Evolutionary conservation across 345 rosid genomes (phyloP), one percentile per base, ranked within the genome.

Genomic region (Pistacia vera): DNA sequence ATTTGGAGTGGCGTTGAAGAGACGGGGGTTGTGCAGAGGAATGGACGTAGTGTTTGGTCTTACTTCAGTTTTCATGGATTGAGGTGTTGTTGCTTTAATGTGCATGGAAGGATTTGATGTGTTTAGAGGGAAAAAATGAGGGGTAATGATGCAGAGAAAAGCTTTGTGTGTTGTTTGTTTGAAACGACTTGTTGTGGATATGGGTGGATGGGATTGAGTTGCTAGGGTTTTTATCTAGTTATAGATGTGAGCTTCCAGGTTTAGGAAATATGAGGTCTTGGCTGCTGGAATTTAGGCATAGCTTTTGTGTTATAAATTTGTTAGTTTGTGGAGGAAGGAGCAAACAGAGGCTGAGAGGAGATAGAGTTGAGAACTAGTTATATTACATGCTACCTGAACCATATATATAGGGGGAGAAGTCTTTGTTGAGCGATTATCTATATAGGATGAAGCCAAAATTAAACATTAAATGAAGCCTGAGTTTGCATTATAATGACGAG

Each of bases 61-160:
- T 10, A 85, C 35, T 66, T 86, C 88, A 8, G 88, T 79, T 75
- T 84, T 85, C 93, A 91, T 86, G 75, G 78, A 54, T 60, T 66
- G 67, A 81, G 70, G 75, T 71, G 58, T 72, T 30, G 65, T 55
- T 41, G 44, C 17, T 35, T 56, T 48, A 73, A 74, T 80, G 66
- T 81, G 85, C 78, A 78, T 74, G 78, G 76, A 71, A 65, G 75
- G 62, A 44, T 28, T 33, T 66, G 61, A 30, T 69, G 61, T 51
- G 46, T 55, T 51, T 20, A 20, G 18, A 59, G 38, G 52, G 71
- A 25, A 30, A 52, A 70, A 55, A 55, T 9, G 22, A 49, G 51
- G 17, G 49, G 22, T 22, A 52, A 71, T 13, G 48, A 18, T n/a
- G 30, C 5, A 13, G 48, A 30, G 11, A 59, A 52, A 51, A 72